Conservation (phyloP, 371 early-diverging fungal genomes). For the Rhizopus microsporus region DNA sequence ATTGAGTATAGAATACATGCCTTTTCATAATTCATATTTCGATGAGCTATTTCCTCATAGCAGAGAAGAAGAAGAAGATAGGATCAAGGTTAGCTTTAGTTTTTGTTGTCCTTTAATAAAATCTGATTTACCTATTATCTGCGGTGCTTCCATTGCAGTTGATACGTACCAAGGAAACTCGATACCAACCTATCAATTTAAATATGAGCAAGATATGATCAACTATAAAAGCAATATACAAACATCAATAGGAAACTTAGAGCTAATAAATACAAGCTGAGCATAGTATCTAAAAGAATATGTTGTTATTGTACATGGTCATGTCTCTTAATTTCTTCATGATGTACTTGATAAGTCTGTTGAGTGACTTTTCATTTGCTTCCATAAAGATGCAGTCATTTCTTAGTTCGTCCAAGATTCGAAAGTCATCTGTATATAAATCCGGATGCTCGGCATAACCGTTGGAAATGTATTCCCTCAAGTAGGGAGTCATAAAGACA, state of each 20-base stretch:
- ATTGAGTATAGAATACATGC: slow-evolving; percentile 84
- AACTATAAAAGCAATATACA: slow-evolving; percentile 19
- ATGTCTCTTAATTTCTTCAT: background rate
- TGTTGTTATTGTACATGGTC: background rate
- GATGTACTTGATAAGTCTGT: slow-evolving; percentile 65
- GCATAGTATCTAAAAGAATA: slow-evolving; percentile 72
- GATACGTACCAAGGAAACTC: slow-evolving; percentile 70
- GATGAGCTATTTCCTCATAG: slow-evolving; percentile 37
- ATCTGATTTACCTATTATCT: slow-evolving; percentile 29
- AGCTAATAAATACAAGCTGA: slow-evolving; percentile 78
- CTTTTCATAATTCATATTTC: slow-evolving; percentile 82
- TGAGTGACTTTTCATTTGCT: slow-evolving; percentile 67
- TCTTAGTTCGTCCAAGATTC: slow-evolving; percentile 76
- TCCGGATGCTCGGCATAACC: slow-evolving; percentile 86
- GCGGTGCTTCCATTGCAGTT: slow-evolving; percentile 40
- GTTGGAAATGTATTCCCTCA: slow-evolving; percentile 71
- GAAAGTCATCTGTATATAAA: slow-evolving; percentile 83
- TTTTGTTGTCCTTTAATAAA: background rate
- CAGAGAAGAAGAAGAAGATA: slow-evolving; percentile 4
- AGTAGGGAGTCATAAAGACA: slow-evolving; percentile 55
- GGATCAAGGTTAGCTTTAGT: background rate
- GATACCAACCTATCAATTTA: slow-evolving; percentile 53
- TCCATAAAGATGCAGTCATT: slow-evolving; percentile 73
- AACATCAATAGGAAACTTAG: slow-evolving; percentile 87
- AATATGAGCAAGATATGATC: slow-evolving; percentile 3